These are phyloP conservation scores for Hypoxylon sp. DNA, from an alignment of 2,329 filamentous ascomycete genomes.

Conservation along the genomic window DNA sequence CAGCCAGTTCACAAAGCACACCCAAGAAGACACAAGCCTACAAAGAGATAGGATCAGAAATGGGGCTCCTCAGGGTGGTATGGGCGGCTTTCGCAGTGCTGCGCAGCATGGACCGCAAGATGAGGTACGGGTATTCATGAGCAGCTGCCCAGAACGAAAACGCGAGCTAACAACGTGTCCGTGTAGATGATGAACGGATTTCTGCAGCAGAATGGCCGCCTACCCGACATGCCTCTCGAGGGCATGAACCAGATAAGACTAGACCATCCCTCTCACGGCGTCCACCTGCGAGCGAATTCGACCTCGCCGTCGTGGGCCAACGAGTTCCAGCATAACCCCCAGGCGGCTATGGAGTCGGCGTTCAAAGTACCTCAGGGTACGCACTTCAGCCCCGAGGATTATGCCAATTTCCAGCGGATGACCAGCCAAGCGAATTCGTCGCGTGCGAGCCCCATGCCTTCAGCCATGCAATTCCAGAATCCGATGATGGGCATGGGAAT, in stretches of 20 bases:
- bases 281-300: slow-evolving; percentile 68
- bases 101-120: slow-evolving; percentile 80
- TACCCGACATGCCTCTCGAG: slow-evolving; percentile 69
- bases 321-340: slow-evolving; percentile 64
- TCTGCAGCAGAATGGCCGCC: slow-evolving; percentile 80
- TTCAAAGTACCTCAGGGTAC: slow-evolving; percentile 72
- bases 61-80: slow-evolving; percentile 76
- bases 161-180: slow-evolving; percentile 48
- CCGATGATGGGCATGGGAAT: slow-evolving; percentile 72
- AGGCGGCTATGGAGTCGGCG: slow-evolving; percentile 79
- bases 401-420: slow-evolving; percentile 86
- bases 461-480: slow-evolving; percentile 66
- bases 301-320: slow-evolving; percentile 69
- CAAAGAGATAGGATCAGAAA: slow-evolving; percentile 91
- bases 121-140: slow-evolving; percentile 65
- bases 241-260: slow-evolving; percentile 62
- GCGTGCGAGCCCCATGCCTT: slow-evolving; percentile 72
- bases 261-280: slow-evolving; percentile 63
- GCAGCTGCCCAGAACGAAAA: not conserved
- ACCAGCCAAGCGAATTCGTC: slow-evolving; percentile 68
- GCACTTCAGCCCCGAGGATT: slow-evolving; percentile 86
- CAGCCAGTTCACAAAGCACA: slow-evolving; percentile 97
- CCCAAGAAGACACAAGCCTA: slow-evolving; percentile 94
- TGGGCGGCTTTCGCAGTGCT: slow-evolving; percentile 83
- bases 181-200: slow-evolving; percentile 92